Conservation (phyloP, 495 filamentous ascomycete genomes). For the Chaetomium tenue region DNA sequence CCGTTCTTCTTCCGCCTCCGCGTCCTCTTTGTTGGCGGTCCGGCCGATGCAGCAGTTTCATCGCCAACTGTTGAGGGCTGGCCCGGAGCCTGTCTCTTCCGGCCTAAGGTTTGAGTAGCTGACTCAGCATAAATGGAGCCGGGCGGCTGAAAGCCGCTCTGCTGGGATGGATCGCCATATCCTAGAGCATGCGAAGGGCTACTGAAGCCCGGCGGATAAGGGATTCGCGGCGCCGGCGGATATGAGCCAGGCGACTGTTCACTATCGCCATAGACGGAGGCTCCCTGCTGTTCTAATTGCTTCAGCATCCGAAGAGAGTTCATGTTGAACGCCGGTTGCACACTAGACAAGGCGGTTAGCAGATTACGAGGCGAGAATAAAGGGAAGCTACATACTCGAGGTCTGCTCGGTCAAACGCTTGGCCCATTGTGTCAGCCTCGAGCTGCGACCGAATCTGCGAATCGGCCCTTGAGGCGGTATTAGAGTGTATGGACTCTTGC, state of each 20-base stretch:
- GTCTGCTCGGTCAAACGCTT: background rate
- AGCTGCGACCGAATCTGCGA: slow-evolving; percentile 35
- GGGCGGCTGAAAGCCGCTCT: slow-evolving; percentile 12
- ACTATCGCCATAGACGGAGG: background rate
- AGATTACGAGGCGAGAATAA: background rate
- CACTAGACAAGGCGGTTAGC: slow-evolving; percentile 2
- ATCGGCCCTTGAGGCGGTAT: slow-evolving; percentile 10
- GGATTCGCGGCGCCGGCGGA: slow-evolving; percentile 11
- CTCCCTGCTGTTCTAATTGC: slow-evolving; percentile 3
- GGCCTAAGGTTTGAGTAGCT: slow-evolving; percentile 23
- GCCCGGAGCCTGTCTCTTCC: slow-evolving; percentile 24
- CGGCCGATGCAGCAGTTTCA: slow-evolving; percentile 11
- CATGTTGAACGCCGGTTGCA: slow-evolving; percentile 3
- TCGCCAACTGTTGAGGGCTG: background rate
- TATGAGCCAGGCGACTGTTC: slow-evolving; percentile 10
- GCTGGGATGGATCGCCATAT: slow-evolving; percentile 16
- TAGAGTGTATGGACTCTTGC: slow-evolving; percentile 12
- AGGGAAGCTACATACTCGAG: slow-evolving; percentile 14
- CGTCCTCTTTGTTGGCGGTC: slow-evolving; percentile 24
- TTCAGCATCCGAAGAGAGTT: slow-evolving; percentile 11
- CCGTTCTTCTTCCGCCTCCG: slow-evolving; percentile 29
- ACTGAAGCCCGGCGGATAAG: slow-evolving; percentile 15
- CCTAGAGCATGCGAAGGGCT: background rate
- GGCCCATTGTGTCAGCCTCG: slow-evolving; percentile 26
- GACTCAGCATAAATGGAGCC: slow-evolving; percentile 30